Evolutionary conservation across 371 early-diverging fungal species (phyloP).

Genomic region (Circinella minor): DNA sequence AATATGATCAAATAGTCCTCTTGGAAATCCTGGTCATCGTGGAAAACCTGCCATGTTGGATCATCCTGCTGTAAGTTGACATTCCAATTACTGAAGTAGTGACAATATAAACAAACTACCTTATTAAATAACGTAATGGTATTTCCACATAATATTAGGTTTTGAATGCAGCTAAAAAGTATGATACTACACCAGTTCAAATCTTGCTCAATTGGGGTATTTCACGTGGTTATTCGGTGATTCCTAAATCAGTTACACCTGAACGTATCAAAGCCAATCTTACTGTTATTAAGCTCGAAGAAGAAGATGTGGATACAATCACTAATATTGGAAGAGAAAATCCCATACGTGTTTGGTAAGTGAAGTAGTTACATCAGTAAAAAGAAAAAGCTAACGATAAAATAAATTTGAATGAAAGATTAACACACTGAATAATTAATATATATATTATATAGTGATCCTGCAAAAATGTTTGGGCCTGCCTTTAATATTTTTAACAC

Average conservation of each 20-base stretch:
- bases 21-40: conserved; percentile 39
- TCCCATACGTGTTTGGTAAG: conserved; percentile 31
- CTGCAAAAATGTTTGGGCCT: conserved; percentile 36
- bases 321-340: conserved; percentile 33
- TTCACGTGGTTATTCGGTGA: conserved; percentile 62
- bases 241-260: conserved; percentile 63
- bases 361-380: too few species aligned
- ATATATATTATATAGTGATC: conserved; percentile 21
- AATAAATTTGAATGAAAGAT: neutral
- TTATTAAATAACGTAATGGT: too few species aligned
- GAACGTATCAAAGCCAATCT: conserved; percentile 54
- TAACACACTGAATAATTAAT: neutral
- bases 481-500: conserved; percentile 33
- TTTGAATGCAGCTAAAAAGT: conserved; percentile 68
- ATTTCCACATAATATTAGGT: neutral
- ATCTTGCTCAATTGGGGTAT: conserved; percentile 82
- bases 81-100: neutral
- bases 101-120: conserved; percentile 21
- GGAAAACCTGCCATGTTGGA: conserved; percentile 65
- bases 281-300: conserved; percentile 34
- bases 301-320: conserved; percentile 39
- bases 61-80: conserved; percentile 65
- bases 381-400: too few species aligned
- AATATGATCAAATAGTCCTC: conserved; percentile 21
- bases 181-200: conserved; percentile 75